These are phyloP conservation scores for Penicillium chermesinum DNA, from an alignment of 495 filamentous ascomycete species.

Conservation along the genomic window DNA sequence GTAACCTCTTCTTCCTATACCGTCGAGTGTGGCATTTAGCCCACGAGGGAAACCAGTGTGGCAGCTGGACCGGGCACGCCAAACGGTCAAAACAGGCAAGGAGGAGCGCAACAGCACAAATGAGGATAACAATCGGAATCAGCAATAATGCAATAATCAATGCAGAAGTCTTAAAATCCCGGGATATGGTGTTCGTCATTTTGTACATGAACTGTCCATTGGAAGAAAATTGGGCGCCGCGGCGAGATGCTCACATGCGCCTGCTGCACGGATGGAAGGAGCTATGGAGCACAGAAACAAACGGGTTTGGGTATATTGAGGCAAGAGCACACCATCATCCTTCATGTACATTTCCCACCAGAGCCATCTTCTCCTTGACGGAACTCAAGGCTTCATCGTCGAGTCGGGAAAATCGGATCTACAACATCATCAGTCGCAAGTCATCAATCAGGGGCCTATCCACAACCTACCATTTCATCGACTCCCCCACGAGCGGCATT, in stretches of 20 bases:
- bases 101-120: constrained; percentile 39
- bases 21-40: constrained; percentile 3
- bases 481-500: constrained; percentile 46
- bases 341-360: constrained; percentile 41
- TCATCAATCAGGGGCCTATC: not conserved
- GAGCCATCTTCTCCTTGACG: constrained; percentile 56
- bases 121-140: constrained; percentile 49
- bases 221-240: constrained; percentile 1
- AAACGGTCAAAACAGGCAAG: constrained; percentile 41
- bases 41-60: constrained; percentile 8
- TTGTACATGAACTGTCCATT: constrained; percentile 13
- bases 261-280: constrained; percentile 2
- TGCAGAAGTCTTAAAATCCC: constrained; percentile 32
- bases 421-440: not conserved
- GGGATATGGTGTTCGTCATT: constrained; percentile 28
- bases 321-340: constrained; percentile 18
- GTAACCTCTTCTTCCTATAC: constrained; percentile 14
- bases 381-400: constrained; percentile 54
- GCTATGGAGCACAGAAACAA: constrained; percentile 3
- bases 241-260: not conserved
- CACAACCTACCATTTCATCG: constrained; percentile 60
- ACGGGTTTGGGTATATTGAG: constrained; percentile 21
- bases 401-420: constrained; percentile 68
- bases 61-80: constrained; percentile 17
- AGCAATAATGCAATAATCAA: constrained; percentile 48